Evolutionary conservation across 1,284 basidiomycete genomes (phyloP), one percentile per base, ranked within the genome.

Genomic region (Erythrobasidium hasegawianum): DNA sequence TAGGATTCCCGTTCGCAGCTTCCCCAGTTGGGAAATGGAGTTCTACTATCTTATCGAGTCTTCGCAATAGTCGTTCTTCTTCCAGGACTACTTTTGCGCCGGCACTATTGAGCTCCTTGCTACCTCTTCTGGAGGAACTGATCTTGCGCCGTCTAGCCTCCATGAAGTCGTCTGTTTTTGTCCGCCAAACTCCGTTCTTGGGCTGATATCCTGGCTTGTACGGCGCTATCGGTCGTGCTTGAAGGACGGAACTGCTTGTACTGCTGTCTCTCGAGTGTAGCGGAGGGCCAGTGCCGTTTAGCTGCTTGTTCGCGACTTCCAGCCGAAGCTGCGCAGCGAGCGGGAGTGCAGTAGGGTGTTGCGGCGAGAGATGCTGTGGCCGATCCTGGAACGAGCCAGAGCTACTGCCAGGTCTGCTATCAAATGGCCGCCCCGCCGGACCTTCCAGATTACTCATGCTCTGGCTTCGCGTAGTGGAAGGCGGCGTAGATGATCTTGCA

Each of bases 141-240:
- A 40, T 24, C 14, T 45, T 45, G 39, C 16, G 26, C 14, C 41
- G 41, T 20, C 68, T 33, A 2, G 53, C 11, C 7, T 49, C 38
- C n/a, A 69, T 9, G 41, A 66, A 66, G 1, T 66, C 62, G 40
- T 69, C 68, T 13, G 64, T 69, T 18, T 45, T 39, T 18, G 45
- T 27, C 2, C 64, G 67, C 50, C 57, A 66, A 13, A 69, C 64
- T 27, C 62, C 68, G 24, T 58, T 58, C 54, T 54, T 64, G 20
- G 68, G 68, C 53, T 69, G 68, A 47, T 66, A 69, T 2, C 68
- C 68, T 27, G 68, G 26, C 22, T 52, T 43, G 58, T 69, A 69
- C 2, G 67, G 67, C 50, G 59, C 33, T 64, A 49, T 40, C 53
- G 55, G n/a, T 40, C 61, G 53, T 41, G 39, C 13, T 43, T 52